Percentiles rank a stretch among this genome's conserved stretches.
phyloP scores from a whole-genome alignment of 495 filamentous ascomycete genomes.

The Penicillium steckii region DNA sequence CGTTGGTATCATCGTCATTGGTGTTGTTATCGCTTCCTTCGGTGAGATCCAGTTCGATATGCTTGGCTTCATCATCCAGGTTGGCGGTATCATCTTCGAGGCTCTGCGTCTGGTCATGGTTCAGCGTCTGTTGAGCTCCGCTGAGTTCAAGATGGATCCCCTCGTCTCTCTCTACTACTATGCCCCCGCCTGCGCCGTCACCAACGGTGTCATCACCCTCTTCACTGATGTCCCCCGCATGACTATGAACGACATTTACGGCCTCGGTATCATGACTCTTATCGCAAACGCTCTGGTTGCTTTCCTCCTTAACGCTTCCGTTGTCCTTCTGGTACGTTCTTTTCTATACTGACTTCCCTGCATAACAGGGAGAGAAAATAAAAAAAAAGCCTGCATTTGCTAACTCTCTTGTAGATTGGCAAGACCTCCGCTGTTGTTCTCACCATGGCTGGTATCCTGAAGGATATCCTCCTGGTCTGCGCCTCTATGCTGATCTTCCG shows the following conservation, averaged over 20 bases:
- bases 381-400: too few species aligned
- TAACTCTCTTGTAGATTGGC: conserved; percentile 69
- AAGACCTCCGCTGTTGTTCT: conserved; percentile 92
- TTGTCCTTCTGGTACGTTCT: conserved; percentile 76
- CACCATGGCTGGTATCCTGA: conserved; percentile 92
- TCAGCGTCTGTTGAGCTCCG: conserved; percentile 75
- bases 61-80: conserved; percentile 78
- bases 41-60: conserved; percentile 87
- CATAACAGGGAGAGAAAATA: not conserved
- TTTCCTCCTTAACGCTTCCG: conserved; percentile 82
- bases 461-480: conserved; percentile 88
- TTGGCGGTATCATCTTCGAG: conserved; percentile 77
- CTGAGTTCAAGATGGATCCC: conserved; percentile 95
- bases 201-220: conserved; percentile 74
- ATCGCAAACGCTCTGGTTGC: conserved; percentile 76
- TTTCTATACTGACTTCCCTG: not conserved
- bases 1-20: conserved; percentile 79
- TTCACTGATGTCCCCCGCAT: conserved; percentile 71
- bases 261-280: conserved; percentile 69
- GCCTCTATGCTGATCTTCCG: conserved; percentile 86
- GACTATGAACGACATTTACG: conserved; percentile 64
- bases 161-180: conserved; percentile 93
- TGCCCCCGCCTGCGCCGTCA: conserved; percentile 79
- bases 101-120: conserved; percentile 86
- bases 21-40: conserved; percentile 80